phyloP scores from a whole-genome alignment of 495 filamentous ascomycete genomes.

The Jackrogersella minutella region DNA sequence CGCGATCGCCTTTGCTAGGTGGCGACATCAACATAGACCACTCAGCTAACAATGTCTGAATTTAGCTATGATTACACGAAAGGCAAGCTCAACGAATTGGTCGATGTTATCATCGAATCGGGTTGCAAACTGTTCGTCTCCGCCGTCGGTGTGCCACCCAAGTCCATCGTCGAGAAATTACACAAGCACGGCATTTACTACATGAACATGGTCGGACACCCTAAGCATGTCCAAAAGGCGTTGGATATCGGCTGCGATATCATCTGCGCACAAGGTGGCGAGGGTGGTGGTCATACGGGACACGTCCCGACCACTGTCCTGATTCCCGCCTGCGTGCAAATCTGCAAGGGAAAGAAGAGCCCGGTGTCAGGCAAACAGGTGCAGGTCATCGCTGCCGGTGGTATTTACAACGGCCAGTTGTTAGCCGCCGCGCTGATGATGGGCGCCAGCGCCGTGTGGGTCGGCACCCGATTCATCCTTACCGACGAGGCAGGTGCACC shows the following conservation, averaged over 20 bases:
- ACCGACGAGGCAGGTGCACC: slow-evolving; percentile 93
- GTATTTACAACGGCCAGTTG: slow-evolving; percentile 90
- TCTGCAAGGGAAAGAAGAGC: slow-evolving; percentile 81
- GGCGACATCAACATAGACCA: slow-evolving; percentile 8
- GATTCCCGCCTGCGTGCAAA: slow-evolving; percentile 87
- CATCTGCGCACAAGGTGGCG: slow-evolving; percentile 92
- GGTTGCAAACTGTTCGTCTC: slow-evolving; percentile 94
- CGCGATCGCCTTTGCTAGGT: neutral
- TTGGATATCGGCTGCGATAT: slow-evolving; percentile 88
- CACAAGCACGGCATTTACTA: slow-evolving; percentile 88
- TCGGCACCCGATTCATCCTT: slow-evolving; percentile 95
- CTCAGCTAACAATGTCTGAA: slow-evolving; percentile 15
- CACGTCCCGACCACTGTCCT: slow-evolving; percentile 88
- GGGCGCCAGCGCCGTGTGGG: slow-evolving; percentile 92
- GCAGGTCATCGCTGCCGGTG: slow-evolving; percentile 91
- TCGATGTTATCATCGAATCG: slow-evolving; percentile 91
- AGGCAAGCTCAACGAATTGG: slow-evolving; percentile 91
- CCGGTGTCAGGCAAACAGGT: slow-evolving; percentile 87
- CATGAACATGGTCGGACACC: slow-evolving; percentile 99
- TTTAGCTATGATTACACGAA: slow-evolving; percentile 98
- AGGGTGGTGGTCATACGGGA: slow-evolving; percentile 91
- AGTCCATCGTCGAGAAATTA: slow-evolving; percentile 84
- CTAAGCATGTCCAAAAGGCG: slow-evolving; percentile 96
- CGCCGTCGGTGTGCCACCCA: slow-evolving; percentile 93
- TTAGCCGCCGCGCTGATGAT: slow-evolving; percentile 92